Evolutionary conservation across 805 yeast genomes (phyloP).

Genomic region (Lachancea thermotolerans): DNA sequence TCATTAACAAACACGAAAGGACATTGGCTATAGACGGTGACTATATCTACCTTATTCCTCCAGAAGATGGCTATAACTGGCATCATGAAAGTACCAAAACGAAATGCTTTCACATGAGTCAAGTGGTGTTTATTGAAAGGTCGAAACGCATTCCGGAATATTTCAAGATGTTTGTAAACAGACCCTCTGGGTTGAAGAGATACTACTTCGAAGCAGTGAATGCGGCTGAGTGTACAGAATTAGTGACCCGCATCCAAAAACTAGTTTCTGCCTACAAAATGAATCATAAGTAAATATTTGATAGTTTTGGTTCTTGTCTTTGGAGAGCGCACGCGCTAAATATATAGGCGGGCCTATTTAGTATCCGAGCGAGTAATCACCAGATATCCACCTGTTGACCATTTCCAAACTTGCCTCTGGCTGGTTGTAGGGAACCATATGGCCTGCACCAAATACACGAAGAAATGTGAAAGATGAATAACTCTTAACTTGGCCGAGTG

Average conservation of each 20-base stretch:
- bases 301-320: background rate
- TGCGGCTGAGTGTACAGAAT: slow-evolving; percentile 58
- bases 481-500: slow-evolving; percentile 71
- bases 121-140: slow-evolving; percentile 67
- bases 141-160: slow-evolving; percentile 68
- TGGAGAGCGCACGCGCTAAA: no score
- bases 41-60: slow-evolving; percentile 72
- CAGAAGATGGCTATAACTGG: slow-evolving; percentile 72
- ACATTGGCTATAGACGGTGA: slow-evolving; percentile 91
- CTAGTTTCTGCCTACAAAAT: slow-evolving; percentile 49
- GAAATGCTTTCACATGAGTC: slow-evolving; percentile 77
- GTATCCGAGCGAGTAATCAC: slow-evolving; percentile 23
- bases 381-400: slow-evolving; percentile 70
- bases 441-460: slow-evolving; percentile 78
- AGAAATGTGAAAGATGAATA: slow-evolving; percentile 66
- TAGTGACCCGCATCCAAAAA: slow-evolving; percentile 60
- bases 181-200: slow-evolving; percentile 64
- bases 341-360: background rate
- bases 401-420: slow-evolving; percentile 65
- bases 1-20: slow-evolving; percentile 68
- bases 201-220: slow-evolving; percentile 79
- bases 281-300: slow-evolving; percentile 24
- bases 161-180: slow-evolving; percentile 73
- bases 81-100: slow-evolving; percentile 68
- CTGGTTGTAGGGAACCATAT: slow-evolving; percentile 88